Evolutionary conservation across 1,284 basidiomycete species (phyloP), one percentile per base, ranked within the genome.

Genomic region (Ceratorhiza oryzae-sativae): DNA sequence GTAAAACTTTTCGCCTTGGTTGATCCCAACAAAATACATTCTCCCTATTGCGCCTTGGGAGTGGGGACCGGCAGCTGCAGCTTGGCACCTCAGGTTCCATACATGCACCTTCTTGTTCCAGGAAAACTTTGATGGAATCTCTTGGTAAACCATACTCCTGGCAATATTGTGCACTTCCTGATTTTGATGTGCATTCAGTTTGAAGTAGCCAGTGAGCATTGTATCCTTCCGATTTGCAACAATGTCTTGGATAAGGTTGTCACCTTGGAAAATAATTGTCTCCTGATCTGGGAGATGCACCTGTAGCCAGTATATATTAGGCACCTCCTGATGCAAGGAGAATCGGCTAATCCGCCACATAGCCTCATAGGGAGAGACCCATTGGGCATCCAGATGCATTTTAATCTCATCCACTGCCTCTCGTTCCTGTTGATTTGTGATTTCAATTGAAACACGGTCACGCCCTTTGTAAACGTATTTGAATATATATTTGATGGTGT

Each of bases 381-480:
- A 85, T 1, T 81, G 77, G 1, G 78, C 81, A 73, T 82, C 77
- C 5, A 83, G 59, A 56, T 76, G 82, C 5, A 67, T 41, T 41
- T 77, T 76, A 27, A 84, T 78, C 72, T 85, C 82, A 75, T 84
- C 76, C 6, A 12, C 39, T 3, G 12, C 76, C 76, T 30, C 23
- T 32, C 13, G 3, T 32, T 9, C 53, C 30, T 32, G 49, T 45
- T 45, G 42, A 8, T 10, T 45, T 45, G 10, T 45, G 42, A 18
- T 45, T 45, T 8, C 6, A 18, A 18, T 61, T 41, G 80, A 78
- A 0, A 78, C 78, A 0, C 78, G 76, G 75, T 86, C 84, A 23
- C 75, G 67, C 0, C 85, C 85, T 73, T 86, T 86, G 72, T 83
- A 79, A 45, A 84, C 79, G 73, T 86, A 86, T 73, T 86, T 86